phyloP scores from a whole-genome alignment of 148 eudicot species.

The Dianthus caryophyllus region DNA sequence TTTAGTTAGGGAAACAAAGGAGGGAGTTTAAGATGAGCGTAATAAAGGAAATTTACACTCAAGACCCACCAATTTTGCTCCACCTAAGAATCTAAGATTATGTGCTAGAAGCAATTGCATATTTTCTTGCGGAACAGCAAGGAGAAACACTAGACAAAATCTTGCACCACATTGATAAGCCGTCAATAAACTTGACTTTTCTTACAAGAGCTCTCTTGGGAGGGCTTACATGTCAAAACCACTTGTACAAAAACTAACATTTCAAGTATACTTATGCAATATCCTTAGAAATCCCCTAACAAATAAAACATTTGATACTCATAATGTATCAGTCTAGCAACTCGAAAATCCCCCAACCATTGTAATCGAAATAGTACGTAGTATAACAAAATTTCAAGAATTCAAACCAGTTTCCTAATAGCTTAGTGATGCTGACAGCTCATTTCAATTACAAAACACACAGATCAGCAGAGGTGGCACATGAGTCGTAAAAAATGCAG shows the following conservation, averaged over 20 bases:
- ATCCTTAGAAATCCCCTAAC: not conserved
- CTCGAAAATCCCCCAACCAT: not conserved
- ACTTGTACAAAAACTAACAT: not conserved
- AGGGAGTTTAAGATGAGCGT: too few relatives aligned
- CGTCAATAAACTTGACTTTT: not conserved
- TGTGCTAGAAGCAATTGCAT: too few relatives aligned
- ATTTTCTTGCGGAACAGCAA: too few relatives aligned
- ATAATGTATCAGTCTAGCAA: not conserved
- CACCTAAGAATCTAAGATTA: too few relatives aligned
- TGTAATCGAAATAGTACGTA: not conserved
- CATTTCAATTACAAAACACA: not conserved
- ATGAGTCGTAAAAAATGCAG: not conserved
- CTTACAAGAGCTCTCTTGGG: too few relatives aligned
- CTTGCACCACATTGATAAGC: not conserved
- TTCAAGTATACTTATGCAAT: not conserved
- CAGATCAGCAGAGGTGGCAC: constrained; percentile 1
- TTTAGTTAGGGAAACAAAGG: too few relatives aligned
- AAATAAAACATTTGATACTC: not conserved
- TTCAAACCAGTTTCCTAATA: not conserved
- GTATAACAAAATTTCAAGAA: not conserved
- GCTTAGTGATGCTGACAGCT: not conserved
- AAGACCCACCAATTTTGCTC: too few relatives aligned
- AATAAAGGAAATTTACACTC: too few relatives aligned
- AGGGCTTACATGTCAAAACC: not conserved
- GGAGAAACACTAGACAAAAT: not conserved